Evolutionary conservation across 352 stramenopile species (phyloP), one percentile per base, ranked within the genome.

Genomic region (Pythium monospermum): DNA sequence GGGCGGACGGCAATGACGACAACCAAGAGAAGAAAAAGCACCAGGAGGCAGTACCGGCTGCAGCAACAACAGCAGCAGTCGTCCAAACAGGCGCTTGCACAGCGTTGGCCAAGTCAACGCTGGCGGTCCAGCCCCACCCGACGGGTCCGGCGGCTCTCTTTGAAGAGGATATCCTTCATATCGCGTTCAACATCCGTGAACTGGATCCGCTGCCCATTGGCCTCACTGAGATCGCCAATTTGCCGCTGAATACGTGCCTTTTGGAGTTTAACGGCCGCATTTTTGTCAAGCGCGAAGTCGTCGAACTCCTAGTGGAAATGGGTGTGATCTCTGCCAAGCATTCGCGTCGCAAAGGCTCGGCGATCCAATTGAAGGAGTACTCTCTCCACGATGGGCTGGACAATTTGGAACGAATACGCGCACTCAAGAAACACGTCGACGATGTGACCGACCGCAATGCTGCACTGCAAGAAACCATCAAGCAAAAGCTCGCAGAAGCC

Each of bases 211-310:
- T 91, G 18, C 80, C 80, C 2, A 68, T 85, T 41, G 52, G 46
- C 4, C 49, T 91, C 6, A 59, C 72, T 6, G 80, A 91, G 35
- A 58, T 87, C 42, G 61, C 65, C 21, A 91, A 84, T 38, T 53
- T 91, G 28, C 80, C 80, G n/a, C 51, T 91, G 42, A 91, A 91
- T 43, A 89, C 80, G 46, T 89, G 77, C 47, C 63, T 91, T 11
- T 85, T 91, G 13, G 80, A 91, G 58, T 87, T 91, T 49, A 73
- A 69, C 19, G 71, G 74, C 11, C 67, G 80, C 22, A 64, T 57
- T 23, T 89, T 85, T 49, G 76, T 91, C 36, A 74, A 86, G 31
- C 76, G 76, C 36, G 77, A 87, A 33, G 67, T 87, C 43, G 58
- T 84, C 40, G 77, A 91, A 42, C 54, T 87, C 31, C 54, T 91